Conservation (phyloP, 495 filamentous ascomycete genomes). For the Xylaria grammica region DNA sequence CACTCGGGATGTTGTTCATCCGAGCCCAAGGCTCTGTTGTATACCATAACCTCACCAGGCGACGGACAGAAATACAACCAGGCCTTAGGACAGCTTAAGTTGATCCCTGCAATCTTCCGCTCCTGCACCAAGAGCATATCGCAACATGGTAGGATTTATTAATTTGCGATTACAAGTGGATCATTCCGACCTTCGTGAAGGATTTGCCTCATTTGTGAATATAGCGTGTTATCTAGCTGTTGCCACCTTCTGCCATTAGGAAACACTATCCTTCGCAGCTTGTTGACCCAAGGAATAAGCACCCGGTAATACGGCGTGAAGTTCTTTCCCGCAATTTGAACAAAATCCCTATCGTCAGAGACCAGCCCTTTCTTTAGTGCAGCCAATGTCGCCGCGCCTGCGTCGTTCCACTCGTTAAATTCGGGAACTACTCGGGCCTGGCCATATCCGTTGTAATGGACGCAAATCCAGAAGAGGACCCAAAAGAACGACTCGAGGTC, state of each 20-base stretch:
- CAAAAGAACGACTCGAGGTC: slow-evolving; percentile 17
- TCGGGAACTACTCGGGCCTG: neutral
- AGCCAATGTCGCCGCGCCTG: neutral
- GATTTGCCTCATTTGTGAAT: slow-evolving; percentile 32
- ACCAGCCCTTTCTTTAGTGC: neutral
- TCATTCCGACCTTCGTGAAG: slow-evolving; percentile 30
- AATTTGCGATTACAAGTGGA: slow-evolving; percentile 13
- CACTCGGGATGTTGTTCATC: too few relatives aligned
- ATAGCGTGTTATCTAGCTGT: slow-evolving; percentile 28
- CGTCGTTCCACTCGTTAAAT: neutral
- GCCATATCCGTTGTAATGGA: slow-evolving; percentile 2
- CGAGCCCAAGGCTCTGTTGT: too few relatives aligned
- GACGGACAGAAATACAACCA: too few relatives aligned
- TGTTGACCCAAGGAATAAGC: slow-evolving; percentile 39
- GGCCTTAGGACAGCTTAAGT: too few relatives aligned
- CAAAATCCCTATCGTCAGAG: neutral
- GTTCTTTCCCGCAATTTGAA: slow-evolving; percentile 17
- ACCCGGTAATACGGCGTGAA: neutral
- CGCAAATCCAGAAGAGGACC: slow-evolving; percentile 12
- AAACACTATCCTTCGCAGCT: slow-evolving; percentile 39
- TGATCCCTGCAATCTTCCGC: too few relatives aligned
- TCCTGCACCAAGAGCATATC: too few relatives aligned
- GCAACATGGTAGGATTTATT: slow-evolving; percentile 3
- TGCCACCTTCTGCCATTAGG: slow-evolving; percentile 36
- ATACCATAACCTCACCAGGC: too few relatives aligned